Conservation (phyloP, 2,329 filamentous ascomycete species). For the Aspergillus alliaceus region DNA sequence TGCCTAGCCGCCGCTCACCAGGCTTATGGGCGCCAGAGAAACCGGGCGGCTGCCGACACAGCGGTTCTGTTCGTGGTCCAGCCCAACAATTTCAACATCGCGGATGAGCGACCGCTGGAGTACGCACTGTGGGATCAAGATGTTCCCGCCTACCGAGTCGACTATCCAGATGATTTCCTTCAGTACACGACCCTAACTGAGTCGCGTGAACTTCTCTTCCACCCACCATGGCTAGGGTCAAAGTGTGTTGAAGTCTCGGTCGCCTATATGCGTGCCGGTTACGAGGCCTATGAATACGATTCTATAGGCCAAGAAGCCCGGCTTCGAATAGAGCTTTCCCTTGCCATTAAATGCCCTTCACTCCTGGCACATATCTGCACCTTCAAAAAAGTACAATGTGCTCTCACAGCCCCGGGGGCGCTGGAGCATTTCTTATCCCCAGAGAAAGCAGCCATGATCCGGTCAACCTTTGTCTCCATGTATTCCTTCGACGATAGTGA, state of each 20-base stretch:
- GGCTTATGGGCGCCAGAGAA: constrained; percentile 30
- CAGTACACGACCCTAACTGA: constrained; percentile 28
- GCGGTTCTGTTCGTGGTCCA: constrained; percentile 48
- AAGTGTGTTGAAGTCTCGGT: constrained; percentile 41
- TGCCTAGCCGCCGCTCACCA: constrained; percentile 35
- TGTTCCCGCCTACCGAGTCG: constrained; percentile 39
- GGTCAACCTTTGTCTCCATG: constrained; percentile 40
- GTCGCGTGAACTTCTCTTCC: constrained; percentile 37
- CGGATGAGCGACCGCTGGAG: constrained; percentile 48
- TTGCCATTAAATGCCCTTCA: constrained; percentile 48
- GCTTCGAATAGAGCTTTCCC: constrained; percentile 38
- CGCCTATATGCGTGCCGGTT: constrained; percentile 46
- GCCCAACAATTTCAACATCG: constrained; percentile 46
- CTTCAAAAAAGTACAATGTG: constrained; percentile 47
- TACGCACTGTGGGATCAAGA: constrained; percentile 40
- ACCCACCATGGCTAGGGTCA: constrained; percentile 22
- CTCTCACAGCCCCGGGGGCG: constrained; percentile 32
- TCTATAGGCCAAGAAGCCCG: constrained; percentile 29
- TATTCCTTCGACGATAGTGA: constrained; percentile 35
- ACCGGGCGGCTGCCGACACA: too few relatives aligned
- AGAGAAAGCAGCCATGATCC: constrained; percentile 27
- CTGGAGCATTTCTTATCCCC: constrained; percentile 36
- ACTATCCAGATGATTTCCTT: constrained; percentile 35
- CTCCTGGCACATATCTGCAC: constrained; percentile 43
- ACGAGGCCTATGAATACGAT: constrained; percentile 43